These are phyloP conservation scores for Penicillium canescens DNA, from an alignment of 495 filamentous ascomycete genomes.

Conservation along the genomic window DNA sequence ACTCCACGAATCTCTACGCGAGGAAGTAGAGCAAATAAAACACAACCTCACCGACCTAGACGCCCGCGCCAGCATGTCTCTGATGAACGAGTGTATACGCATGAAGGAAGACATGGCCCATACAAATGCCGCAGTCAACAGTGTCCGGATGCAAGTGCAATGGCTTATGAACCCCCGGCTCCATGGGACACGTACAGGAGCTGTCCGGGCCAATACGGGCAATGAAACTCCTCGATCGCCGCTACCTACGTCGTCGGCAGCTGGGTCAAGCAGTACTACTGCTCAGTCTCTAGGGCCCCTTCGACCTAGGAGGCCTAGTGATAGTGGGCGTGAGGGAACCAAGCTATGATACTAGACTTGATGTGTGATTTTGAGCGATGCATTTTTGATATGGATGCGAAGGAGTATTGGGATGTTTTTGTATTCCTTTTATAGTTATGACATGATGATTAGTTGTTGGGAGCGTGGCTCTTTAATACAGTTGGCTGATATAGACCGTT, in stretches of 20 bases:
- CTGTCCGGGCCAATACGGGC: conserved; percentile 21
- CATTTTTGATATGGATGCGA: conserved; percentile 7
- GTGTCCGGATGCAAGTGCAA: conserved; percentile 66
- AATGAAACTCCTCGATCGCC: conserved; percentile 18
- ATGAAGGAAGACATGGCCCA: conserved; percentile 68
- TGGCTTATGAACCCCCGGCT: conserved; percentile 66
- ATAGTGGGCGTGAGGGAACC: conserved; percentile 47
- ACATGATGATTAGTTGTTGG: background rate
- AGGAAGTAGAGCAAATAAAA: conserved; percentile 60
- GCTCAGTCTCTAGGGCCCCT: conserved; percentile 27
- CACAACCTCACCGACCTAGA: conserved; percentile 63
- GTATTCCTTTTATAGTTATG: background rate
- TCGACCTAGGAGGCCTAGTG: conserved; percentile 41
- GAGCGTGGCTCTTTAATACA: background rate
- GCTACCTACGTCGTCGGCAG: conserved; percentile 20
- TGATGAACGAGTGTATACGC: conserved; percentile 67
- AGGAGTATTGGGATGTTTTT: background rate
- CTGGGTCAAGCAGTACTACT: conserved; percentile 30
- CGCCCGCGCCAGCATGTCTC: conserved; percentile 63
- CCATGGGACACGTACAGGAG: conserved; percentile 30
- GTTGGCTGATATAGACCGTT: background rate
- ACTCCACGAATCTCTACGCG: conserved; percentile 66
- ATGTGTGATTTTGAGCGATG: conserved; percentile 16
- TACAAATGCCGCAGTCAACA: conserved; percentile 62
- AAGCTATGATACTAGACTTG: conserved; percentile 28